Evolutionary conservation across 2,329 filamentous ascomycete species (phyloP), one percentile per base, ranked within the genome.

Genomic region (Reticulascus tulasneorum): DNA sequence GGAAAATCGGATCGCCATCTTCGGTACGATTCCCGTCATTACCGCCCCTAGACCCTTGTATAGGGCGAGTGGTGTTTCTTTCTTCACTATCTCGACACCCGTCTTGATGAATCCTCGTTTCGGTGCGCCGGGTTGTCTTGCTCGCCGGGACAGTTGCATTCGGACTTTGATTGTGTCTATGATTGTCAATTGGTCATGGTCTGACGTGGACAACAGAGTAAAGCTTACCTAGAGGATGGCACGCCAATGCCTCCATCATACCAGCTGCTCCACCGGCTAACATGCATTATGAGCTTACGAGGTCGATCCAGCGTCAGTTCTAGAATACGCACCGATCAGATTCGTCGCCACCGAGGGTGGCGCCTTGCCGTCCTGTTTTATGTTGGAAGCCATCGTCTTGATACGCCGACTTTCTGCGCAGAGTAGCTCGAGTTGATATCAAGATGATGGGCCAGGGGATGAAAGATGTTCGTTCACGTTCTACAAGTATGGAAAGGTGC

Each of bases 41-140:
- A 98, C 93, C 37, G 93, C 93, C 44, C 93, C 93, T n/a, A 98
- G 78, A 49, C 93, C 93, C 71, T 98, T 98, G 77, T 98, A 98
- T 40, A 98, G 71, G 46, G 86, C 93, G 23, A 98, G 71, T 2
- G 89, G 87, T 11, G 93, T 96, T 69, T 98, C 93, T 54, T 85
- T 83, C 58, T 79, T 78, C 36, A 95, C 80, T 53, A 98, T 97
- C 51, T 94, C 86, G 45, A 74, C 65, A 44, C 93, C 93, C 2
- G 93, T 98, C 37, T 72, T 72, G 47, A 96, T 60, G 69, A 98
- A 98, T 46, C 93, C 91, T 50, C 89, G 84, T 52, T 84, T 82
- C 53, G 90, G 87, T 60, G 84, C 79, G 43, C 93, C 93, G 38
- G 89, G 89, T 42, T 80, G 77, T 49, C 85, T 78, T 32, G 86